Percentiles rank a stretch among this genome's conserved stretches.
phyloP scores from a whole-genome alignment of 441 rosid species.

The Capsella rubella region DNA sequence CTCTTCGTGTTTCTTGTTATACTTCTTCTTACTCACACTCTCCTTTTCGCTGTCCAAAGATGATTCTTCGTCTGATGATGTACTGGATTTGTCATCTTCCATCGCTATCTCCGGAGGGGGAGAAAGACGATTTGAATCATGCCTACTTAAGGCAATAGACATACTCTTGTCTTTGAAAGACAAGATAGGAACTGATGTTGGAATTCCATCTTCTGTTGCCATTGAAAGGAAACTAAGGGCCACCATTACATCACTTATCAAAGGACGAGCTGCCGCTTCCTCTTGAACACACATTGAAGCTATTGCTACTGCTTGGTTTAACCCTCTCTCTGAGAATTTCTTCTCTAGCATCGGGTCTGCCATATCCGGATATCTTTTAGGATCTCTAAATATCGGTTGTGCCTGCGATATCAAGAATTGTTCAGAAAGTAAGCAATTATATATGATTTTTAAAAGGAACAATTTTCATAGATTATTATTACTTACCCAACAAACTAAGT shows the following conservation, averaged over 20 bases:
- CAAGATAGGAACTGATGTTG: slow-evolving; percentile 43
- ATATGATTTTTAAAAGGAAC: neutral
- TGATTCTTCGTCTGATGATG: slow-evolving; percentile 21
- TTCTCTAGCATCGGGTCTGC: slow-evolving; percentile 73
- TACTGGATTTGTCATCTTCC: slow-evolving; percentile 27
- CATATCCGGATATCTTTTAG: slow-evolving; percentile 78
- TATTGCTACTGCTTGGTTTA: slow-evolving; percentile 93
- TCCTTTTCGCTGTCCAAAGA: slow-evolving; percentile 12
- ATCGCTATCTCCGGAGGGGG: neutral
- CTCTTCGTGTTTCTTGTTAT: slow-evolving; percentile 2
- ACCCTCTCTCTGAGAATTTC: slow-evolving; percentile 67
- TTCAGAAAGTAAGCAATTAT: neutral
- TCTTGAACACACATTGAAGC: slow-evolving; percentile 98
- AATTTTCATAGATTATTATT: neutral
- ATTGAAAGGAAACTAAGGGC: slow-evolving; percentile 76
- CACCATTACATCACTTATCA: slow-evolving; percentile 83
- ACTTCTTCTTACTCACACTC: neutral
- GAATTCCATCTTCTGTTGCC: slow-evolving; percentile 41
- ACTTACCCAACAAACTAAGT: slow-evolving; percentile 88
- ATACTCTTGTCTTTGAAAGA: slow-evolving; percentile 46
- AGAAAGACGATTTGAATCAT: slow-evolving; percentile 33
- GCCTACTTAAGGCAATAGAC: slow-evolving; percentile 41
- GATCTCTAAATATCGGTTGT: slow-evolving; percentile 78
- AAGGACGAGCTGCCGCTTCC: slow-evolving; percentile 80
- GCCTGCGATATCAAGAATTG: slow-evolving; percentile 55